Evolutionary conservation across 2,329 filamentous ascomycete genomes (phyloP).

Genomic region (Botrytis sinoallii): DNA sequence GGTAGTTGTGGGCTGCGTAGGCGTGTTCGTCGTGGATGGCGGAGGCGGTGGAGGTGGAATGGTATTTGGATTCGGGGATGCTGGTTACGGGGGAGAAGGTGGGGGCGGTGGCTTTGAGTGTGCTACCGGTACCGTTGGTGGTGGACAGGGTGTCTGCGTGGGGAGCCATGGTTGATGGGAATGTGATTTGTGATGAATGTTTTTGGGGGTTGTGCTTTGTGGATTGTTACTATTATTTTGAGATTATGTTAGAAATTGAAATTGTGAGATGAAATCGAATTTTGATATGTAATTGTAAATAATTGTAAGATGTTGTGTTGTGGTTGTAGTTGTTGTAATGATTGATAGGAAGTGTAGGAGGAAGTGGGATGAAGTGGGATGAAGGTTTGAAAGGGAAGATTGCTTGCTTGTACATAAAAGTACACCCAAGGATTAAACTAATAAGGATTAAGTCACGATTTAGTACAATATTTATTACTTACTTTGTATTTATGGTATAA

Average conservation of each 20-base stretch:
- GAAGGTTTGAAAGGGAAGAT: background rate
- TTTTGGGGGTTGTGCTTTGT: background rate
- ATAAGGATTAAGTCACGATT: background rate
- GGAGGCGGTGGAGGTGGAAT: constrained; percentile 72
- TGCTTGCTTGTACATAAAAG: background rate
- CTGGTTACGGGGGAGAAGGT: constrained; percentile 35
- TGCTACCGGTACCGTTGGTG: constrained; percentile 38
- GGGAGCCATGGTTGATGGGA: constrained; percentile 49
- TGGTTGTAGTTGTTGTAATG: background rate
- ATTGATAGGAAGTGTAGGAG: background rate
- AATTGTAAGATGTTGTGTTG: background rate
- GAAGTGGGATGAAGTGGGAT: background rate
- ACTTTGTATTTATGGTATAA: background rate
- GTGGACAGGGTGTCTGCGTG: constrained; percentile 47
- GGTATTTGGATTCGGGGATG: constrained; percentile 48
- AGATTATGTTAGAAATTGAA: background rate
- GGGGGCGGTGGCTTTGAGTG: constrained; percentile 37
- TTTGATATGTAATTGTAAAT: background rate
- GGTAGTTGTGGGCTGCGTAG: constrained; percentile 97
- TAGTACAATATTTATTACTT: background rate
- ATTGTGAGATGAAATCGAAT: background rate
- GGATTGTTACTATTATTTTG: background rate
- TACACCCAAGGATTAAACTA: background rate
- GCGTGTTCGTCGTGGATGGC: constrained; percentile 80
- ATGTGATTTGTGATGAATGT: background rate